Conservation (phyloP, 1,284 basidiomycete species). For the Boletus chippewaensis region DNA sequence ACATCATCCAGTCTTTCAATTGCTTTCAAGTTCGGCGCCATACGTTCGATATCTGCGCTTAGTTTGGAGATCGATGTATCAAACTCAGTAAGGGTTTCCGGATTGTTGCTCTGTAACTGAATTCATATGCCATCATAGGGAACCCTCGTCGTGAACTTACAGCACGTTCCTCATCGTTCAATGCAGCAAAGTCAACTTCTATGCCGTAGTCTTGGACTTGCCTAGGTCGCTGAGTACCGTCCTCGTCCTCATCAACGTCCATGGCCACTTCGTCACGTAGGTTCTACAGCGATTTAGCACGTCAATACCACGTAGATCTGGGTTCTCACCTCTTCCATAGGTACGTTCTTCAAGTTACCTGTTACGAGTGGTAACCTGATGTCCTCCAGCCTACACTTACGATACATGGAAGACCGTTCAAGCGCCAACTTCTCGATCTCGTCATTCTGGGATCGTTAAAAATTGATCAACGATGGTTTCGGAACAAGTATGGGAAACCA, state of each 20-base stretch:
- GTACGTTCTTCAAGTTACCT: constrained; percentile 81
- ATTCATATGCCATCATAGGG: not conserved
- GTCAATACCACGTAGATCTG: not conserved
- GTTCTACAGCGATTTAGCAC: constrained; percentile 44
- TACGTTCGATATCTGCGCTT: constrained; percentile 80
- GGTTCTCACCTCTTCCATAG: constrained; percentile 80
- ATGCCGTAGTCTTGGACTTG: constrained; percentile 81
- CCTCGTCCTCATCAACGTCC: constrained; percentile 84
- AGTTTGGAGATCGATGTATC: constrained; percentile 74
- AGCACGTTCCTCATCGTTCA: constrained; percentile 82
- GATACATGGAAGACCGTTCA: constrained; percentile 83
- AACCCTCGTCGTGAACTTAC: constrained; percentile 34
- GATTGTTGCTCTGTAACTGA: constrained; percentile 50
- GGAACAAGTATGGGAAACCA: constrained; percentile 1
- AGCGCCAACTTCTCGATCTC: constrained; percentile 87
- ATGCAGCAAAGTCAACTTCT: constrained; percentile 76
- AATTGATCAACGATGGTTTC: not conserved
- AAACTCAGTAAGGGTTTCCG: constrained; percentile 66
- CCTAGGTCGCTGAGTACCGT: constrained; percentile 66
- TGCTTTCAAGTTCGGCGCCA: constrained; percentile 96
- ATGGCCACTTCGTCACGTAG: constrained; percentile 80
- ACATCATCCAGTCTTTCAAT: constrained; percentile 93
- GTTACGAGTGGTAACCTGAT: constrained; percentile 74
- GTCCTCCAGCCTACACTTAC: constrained; percentile 91
- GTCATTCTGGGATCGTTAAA: constrained; percentile 59